These are phyloP conservation scores for Auricularia auricula-judae DNA, from an alignment of 768 basidiomycete genomes.

Conservation along the genomic window DNA sequence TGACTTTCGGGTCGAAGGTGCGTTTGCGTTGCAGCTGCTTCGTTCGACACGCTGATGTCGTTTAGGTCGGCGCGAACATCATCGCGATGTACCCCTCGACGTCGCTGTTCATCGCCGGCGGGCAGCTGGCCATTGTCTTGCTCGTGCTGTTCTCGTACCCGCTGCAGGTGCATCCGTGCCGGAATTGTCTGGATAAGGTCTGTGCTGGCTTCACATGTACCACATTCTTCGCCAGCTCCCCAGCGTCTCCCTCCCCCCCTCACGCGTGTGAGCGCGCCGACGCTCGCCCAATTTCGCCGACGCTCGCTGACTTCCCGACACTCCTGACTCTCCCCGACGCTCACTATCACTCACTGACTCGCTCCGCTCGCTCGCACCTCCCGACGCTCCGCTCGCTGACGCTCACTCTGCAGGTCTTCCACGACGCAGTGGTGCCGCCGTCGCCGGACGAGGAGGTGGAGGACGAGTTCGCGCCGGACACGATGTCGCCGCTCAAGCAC, in stretches of 20 bases:
- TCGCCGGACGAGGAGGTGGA: slow-evolving; percentile 35
- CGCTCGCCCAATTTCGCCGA: too few species aligned
- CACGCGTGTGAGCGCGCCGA: too few species aligned
- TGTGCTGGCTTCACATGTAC: background rate
- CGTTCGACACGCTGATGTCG: background rate
- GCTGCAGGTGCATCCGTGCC: slow-evolving; percentile 86
- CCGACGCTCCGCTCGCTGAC: too few species aligned
- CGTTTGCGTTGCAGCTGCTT: slow-evolving; percentile 7
- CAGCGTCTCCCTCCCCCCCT: slow-evolving; percentile 22
- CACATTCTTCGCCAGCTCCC: background rate
- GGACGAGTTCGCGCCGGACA: slow-evolving; percentile 43
- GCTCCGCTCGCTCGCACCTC: too few species aligned
- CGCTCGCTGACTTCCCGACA: too few species aligned
- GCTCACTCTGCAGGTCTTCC: background rate
- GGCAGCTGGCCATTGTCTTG: slow-evolving; percentile 85
- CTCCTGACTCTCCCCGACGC: background rate
- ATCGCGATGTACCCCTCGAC: slow-evolving; percentile 91
- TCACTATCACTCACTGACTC: background rate
- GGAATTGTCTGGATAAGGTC: slow-evolving; percentile 88
- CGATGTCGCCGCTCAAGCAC: slow-evolving; percentile 63
- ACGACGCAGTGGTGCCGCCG: slow-evolving; percentile 25
- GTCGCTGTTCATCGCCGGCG: slow-evolving; percentile 84
- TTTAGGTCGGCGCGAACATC: slow-evolving; percentile 79
- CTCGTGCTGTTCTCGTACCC: slow-evolving; percentile 91
- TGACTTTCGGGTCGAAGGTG: slow-evolving; percentile 86